Conservation (phyloP, 2,329 filamentous ascomycete genomes). For the Sarocladium oryzae region DNA sequence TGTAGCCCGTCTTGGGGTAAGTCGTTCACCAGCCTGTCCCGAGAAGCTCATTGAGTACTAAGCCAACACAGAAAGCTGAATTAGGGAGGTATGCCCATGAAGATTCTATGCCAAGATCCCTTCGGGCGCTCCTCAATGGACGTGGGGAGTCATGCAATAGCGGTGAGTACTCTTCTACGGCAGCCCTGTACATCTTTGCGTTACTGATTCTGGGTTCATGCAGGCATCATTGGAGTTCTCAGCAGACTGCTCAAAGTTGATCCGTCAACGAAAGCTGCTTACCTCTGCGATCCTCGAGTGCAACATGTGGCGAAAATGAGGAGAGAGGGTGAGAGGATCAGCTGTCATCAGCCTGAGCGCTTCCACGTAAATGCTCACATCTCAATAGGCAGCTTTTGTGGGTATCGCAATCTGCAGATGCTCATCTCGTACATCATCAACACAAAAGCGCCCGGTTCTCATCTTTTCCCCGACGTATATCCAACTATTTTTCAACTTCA, state of each 20-base stretch:
- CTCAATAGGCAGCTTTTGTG: conserved; percentile 72
- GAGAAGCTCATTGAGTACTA: background rate
- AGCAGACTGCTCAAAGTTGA: conserved; percentile 60
- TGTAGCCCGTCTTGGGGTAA: background rate
- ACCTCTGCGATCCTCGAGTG: conserved; percentile 70
- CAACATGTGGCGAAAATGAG: conserved; percentile 76
- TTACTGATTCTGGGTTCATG: conserved; percentile 7
- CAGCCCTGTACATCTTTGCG: background rate
- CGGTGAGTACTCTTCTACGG: conserved; percentile 32
- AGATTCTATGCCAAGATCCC: conserved; percentile 65
- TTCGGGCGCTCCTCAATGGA: conserved; percentile 53
- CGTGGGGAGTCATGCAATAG: conserved; percentile 42
- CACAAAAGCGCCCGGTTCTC: conserved; percentile 46
- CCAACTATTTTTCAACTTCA: conserved; percentile 80
- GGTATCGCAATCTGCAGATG: conserved; percentile 94
- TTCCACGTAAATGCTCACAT: background rate
- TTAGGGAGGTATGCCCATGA: conserved; percentile 69
- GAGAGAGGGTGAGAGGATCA: conserved; percentile 50
- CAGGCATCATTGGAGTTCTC: conserved; percentile 56
- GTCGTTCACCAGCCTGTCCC: background rate
- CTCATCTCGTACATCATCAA: conserved; percentile 71
- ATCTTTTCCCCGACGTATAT: conserved; percentile 52
- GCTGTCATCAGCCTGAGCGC: background rate
- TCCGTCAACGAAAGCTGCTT: conserved; percentile 56
- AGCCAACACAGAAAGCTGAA: conserved; percentile 44